Percentiles rank a stretch among this genome's conserved stretches.
Evolutionary conservation across 495 filamentous ascomycete genomes (phyloP).

Genomic region (Hyaloscypha bicolor): DNA sequence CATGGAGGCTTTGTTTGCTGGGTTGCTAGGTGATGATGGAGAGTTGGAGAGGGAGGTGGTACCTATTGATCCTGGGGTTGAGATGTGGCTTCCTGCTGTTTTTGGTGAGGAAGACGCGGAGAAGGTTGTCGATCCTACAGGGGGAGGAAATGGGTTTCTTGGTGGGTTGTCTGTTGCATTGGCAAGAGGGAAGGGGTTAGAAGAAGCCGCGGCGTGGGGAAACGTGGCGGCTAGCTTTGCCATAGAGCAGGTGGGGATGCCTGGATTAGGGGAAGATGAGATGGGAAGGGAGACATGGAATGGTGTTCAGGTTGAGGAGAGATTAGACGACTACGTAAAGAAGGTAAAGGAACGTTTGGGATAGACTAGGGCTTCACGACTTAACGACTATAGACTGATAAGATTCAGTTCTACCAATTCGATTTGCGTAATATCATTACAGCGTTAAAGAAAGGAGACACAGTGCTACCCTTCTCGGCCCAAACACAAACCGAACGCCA

Average conservation of each 20-base stretch:
- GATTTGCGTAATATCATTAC: slow-evolving; percentile 24
- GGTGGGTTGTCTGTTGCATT: slow-evolving; percentile 81
- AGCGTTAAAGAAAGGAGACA: slow-evolving; percentile 7
- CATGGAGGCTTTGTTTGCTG: slow-evolving; percentile 54
- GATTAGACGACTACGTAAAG: slow-evolving; percentile 54
- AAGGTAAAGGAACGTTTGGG: slow-evolving; percentile 15
- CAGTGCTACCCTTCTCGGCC: background rate
- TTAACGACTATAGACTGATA: slow-evolving; percentile 12
- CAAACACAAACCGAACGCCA: slow-evolving; percentile 7
- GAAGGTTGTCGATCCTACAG: slow-evolving; percentile 86
- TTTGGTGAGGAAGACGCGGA: slow-evolving; percentile 43
- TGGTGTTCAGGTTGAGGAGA: slow-evolving; percentile 54
- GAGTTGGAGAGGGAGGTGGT: slow-evolving; percentile 59
- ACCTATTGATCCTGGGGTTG: slow-evolving; percentile 53
- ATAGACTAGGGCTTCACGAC: slow-evolving; percentile 4
- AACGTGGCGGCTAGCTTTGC: slow-evolving; percentile 90
- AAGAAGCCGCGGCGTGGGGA: slow-evolving; percentile 74
- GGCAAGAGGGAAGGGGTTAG: slow-evolving; percentile 60
- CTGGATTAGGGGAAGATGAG: slow-evolving; percentile 53
- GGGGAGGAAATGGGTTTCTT: slow-evolving; percentile 93
- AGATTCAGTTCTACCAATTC: slow-evolving; percentile 4
- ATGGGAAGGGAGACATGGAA: slow-evolving; percentile 78
- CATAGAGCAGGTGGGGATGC: slow-evolving; percentile 91
- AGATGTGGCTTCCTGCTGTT: slow-evolving; percentile 60
- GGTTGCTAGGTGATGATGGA: slow-evolving; percentile 49